Conservation (phyloP, 1,284 basidiomycete genomes). For the Papiliotrema fonsecae region DNA sequence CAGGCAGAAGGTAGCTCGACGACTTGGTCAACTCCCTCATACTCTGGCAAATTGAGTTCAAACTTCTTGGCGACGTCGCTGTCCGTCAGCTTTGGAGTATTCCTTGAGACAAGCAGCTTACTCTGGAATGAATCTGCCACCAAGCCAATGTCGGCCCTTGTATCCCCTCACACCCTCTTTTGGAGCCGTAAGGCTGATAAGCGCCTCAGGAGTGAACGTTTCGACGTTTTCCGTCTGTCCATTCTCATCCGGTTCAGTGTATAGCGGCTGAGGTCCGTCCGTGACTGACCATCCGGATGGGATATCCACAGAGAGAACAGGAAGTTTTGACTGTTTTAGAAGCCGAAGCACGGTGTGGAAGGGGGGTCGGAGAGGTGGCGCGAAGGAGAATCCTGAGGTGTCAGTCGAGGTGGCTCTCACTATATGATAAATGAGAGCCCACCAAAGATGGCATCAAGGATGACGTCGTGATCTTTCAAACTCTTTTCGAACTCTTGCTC, state of each 20-base stretch:
- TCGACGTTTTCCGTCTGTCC: conserved; percentile 55
- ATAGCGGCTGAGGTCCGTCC: conserved; percentile 35
- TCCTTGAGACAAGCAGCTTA: conserved; percentile 43
- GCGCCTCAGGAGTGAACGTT: conserved; percentile 65
- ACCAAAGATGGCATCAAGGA: conserved; percentile 92
- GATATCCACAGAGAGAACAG: conserved; percentile 89
- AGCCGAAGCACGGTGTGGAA: conserved; percentile 72
- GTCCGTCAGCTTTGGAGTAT: conserved; percentile 3
- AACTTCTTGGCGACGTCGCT: conserved; percentile 68
- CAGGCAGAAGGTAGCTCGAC: conserved; percentile 56
- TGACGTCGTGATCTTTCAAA: conserved; percentile 66
- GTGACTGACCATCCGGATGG: conserved; percentile 90
- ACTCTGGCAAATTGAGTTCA: conserved; percentile 68
- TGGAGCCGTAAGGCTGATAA: conserved; percentile 89
- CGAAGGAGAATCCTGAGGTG: conserved; percentile 76
- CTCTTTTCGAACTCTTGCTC: conserved; percentile 54
- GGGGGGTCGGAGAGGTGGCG: conserved; percentile 77
- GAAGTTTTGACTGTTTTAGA: conserved; percentile 61
- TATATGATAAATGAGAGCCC: conserved; percentile 7
- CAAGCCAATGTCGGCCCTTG: conserved; percentile 80
- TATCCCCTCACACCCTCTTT: conserved; percentile 79
- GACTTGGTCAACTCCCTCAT: conserved; percentile 72
- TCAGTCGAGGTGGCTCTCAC: background rate
- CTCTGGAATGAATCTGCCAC: conserved; percentile 86
- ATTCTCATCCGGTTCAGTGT: conserved; percentile 52